Percentiles rank a stretch among this genome's conserved stretches.
These are phyloP conservation scores for Candida taoyuanica DNA, from an alignment of 805 yeast species.

Conservation along the genomic window DNA sequence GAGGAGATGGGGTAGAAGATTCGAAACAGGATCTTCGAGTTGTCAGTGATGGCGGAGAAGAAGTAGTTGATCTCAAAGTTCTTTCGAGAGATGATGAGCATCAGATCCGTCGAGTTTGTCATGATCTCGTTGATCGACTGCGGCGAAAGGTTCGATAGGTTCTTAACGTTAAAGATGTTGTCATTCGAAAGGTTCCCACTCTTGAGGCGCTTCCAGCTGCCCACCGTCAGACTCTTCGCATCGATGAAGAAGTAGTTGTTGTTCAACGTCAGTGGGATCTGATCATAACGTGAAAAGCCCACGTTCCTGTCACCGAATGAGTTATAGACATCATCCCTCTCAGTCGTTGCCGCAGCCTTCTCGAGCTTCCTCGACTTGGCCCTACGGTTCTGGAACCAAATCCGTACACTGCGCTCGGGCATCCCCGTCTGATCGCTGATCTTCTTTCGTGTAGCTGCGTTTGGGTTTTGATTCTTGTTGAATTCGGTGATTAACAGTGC, in stretches of 20 bases:
- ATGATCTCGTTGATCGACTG: conserved; percentile 56
- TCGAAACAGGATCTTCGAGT: conserved; percentile 61
- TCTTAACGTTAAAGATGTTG: conserved; percentile 36
- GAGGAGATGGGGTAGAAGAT: conserved; percentile 64
- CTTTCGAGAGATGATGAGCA: conserved; percentile 65
- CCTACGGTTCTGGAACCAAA: conserved; percentile 89
- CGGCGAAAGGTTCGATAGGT: conserved; percentile 62
- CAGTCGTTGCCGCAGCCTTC: conserved; percentile 33
- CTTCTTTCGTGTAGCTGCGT: conserved; percentile 61
- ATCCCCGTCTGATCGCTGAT: conserved; percentile 71
- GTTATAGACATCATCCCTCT: conserved; percentile 18
- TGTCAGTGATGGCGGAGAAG: conserved; percentile 65
- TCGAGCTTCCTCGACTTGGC: conserved; percentile 71
- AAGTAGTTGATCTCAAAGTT: conserved; percentile 73
- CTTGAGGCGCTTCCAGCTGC: conserved; percentile 75
- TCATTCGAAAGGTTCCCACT: conserved; percentile 47
- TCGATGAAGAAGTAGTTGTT: conserved; percentile 68
- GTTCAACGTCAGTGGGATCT: conserved; percentile 51
- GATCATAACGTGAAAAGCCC: conserved; percentile 31
- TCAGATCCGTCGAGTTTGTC: conserved; percentile 60
- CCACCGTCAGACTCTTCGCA: conserved; percentile 64
- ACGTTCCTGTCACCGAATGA: conserved; percentile 6
- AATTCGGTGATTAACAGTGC: conserved; percentile 66
- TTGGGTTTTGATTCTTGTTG: conserved; percentile 68
- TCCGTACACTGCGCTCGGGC: conserved; percentile 84